Base-by-base conservation (phyloP, 1,284 basidiomycete species). In the Melampsora larici-populina region DNA sequence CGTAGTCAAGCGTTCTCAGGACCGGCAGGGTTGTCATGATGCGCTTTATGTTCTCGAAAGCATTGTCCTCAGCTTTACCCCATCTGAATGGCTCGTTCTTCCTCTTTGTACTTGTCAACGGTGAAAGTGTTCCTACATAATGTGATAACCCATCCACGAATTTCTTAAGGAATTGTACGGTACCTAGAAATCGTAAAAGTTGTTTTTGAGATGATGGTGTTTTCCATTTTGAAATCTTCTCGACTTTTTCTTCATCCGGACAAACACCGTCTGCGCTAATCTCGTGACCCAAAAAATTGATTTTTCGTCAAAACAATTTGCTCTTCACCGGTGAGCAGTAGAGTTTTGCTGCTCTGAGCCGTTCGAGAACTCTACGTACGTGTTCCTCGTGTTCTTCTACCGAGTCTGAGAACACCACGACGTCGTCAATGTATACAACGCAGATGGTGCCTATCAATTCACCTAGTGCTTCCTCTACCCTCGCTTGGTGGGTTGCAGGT, bases 351-450 rank as follows among this genome's bases (percentile, higher is more conserved):
- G 2, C 11, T 4, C 66, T 40, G 3, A 68, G 40, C 5, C 43
- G 17, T 2, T 69, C 67, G 15, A 69, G 31, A 26, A 69, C 36
- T 24, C 7, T 9, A 1, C 24, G 11, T 24, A 69, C 24, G 24
- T 69, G 67, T 8, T 67, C 2, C 0, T 70, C 40, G 74, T 87
- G 86, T 71, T 87, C 84, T 11, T 84, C 83, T 0, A 85, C 17
- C 0, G 80, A 79, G 0, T 84, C 0, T 0, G 85, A 86, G 83
- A 84, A 87, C 58, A 87, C 86, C 36, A 87, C 81, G 63, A 87
- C 86, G 70, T 87, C 83, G 78, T 87, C 86, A 0, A 87, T 79
- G n/a, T n/a, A n/a, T n/a, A n/a, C n/a, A n/a, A n/a, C n/a, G n/a
- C n/a, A n/a, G n/a, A n/a, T n/a, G n/a, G n/a, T n/a, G n/a, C n/a